Evolutionary conservation across 257 asterid species (phyloP).

Genomic region (Rhazya stricta): DNA sequence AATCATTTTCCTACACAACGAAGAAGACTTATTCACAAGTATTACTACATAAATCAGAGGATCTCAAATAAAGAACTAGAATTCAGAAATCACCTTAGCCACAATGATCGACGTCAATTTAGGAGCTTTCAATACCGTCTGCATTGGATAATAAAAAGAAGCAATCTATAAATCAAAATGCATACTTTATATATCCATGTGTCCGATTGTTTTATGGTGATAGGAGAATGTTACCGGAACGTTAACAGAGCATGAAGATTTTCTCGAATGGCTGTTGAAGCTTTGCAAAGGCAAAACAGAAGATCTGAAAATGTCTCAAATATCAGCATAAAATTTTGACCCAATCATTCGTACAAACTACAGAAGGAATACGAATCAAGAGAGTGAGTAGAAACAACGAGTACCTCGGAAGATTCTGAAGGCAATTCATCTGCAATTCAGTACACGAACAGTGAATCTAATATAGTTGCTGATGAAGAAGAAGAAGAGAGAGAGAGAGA

Average conservation of each 20-base stretch:
- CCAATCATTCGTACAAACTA: neutral
- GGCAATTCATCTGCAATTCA: constrained; percentile 56
- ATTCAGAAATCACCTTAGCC: constrained; percentile 23
- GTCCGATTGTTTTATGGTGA: neutral
- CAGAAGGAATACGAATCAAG: neutral
- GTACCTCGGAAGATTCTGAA: constrained; percentile 70
- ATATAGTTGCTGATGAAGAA: neutral
- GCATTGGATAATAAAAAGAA: neutral
- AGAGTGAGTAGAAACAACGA: too few relatives aligned
- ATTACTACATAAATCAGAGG: neutral
- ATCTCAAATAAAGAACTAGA: neutral
- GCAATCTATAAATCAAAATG: neutral
- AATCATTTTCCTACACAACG: neutral
- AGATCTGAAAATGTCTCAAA: constrained; percentile 36
- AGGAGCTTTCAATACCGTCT: constrained; percentile 22
- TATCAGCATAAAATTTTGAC: neutral
- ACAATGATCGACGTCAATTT: constrained; percentile 9
- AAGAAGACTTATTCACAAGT: neutral
- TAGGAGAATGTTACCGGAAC: constrained; percentile 35
- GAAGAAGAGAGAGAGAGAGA: constrained; percentile 13
- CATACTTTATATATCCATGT: neutral
- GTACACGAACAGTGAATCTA: constrained; percentile 1
- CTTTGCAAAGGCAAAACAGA: constrained; percentile 52
- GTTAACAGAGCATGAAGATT: constrained; percentile 29
- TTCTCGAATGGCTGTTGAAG: constrained; percentile 36